Conservation (phyloP, 2,329 filamentous ascomycete genomes). For the Emmonsiellopsis sp. region DNA sequence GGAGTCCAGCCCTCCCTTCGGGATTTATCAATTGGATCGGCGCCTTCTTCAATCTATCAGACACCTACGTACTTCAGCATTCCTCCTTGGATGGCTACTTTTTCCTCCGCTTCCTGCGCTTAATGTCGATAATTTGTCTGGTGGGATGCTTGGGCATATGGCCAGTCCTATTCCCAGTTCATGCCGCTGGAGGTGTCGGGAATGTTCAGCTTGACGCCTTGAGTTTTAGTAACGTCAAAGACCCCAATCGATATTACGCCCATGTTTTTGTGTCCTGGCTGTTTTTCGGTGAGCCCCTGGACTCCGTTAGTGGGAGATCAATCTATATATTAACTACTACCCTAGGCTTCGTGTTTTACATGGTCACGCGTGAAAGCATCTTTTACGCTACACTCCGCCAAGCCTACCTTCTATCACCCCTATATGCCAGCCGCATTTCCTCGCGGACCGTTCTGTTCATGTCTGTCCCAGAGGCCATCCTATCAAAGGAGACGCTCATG, state of each 20-base stretch:
- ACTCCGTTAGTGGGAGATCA: background rate
- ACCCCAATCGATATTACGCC: conserved; percentile 62
- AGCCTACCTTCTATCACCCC: conserved; percentile 77
- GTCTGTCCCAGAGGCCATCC: conserved; percentile 68
- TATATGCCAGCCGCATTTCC: conserved; percentile 75
- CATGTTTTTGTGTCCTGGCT: conserved; percentile 68
- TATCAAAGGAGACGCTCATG: conserved; percentile 63
- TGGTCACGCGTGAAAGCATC: conserved; percentile 76
- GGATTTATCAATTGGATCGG: conserved; percentile 47
- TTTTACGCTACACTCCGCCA: conserved; percentile 87
- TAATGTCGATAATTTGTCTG: conserved; percentile 67
- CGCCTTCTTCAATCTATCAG: conserved; percentile 47
- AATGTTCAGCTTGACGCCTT: conserved; percentile 64
- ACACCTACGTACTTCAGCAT: conserved; percentile 78
- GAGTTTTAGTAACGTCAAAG: conserved; percentile 65
- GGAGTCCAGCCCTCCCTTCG: conserved; percentile 37
- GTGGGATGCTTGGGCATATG: conserved; percentile 75
- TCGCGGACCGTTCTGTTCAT: conserved; percentile 83
- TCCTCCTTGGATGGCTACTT: conserved; percentile 87
- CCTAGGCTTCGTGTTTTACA: conserved; percentile 67
- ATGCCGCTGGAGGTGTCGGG: conserved; percentile 66
- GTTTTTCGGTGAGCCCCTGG: conserved; percentile 53
- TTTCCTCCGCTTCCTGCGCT: conserved; percentile 78
- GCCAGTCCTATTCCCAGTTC: conserved; percentile 80
- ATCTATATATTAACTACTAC: conserved; percentile 6